A percentile compares a stretch with the other conserved stretches of the same genome.
These are phyloP conservation scores for Nissolia schottii DNA, from an alignment of 306 rosid species.

Conservation along the genomic window DNA sequence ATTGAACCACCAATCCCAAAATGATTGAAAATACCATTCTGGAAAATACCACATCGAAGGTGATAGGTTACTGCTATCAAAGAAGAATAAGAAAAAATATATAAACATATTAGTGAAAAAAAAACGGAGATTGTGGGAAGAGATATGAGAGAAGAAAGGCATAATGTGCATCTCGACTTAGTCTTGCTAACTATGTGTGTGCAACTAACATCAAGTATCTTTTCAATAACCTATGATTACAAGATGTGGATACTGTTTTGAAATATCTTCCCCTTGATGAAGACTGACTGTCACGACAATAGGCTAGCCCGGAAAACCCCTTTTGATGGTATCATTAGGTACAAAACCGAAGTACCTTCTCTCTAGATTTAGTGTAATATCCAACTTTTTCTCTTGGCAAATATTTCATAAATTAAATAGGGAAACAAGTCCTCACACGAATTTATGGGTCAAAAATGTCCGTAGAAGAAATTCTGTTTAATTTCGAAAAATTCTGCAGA, in stretches of 20 bases:
- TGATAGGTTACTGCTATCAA: conserved; percentile 1
- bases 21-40: not conserved
- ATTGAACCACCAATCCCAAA: not conserved
- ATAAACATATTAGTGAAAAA: not conserved
- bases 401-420: no score
- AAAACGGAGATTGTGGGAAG: not conserved
- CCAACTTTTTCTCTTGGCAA: no score
- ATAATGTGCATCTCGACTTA: not conserved
- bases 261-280: not conserved
- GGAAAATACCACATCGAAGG: conserved; percentile 21
- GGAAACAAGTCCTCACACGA: no score
- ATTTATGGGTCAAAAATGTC: no score
- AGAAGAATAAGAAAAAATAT: not conserved
- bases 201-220: no score
- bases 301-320: not conserved
- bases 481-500: no score
- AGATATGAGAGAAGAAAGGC: not conserved
- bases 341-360: no score
- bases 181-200: not conserved
- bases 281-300: no score
- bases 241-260: not conserved
- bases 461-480: no score
- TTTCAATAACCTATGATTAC: not conserved
- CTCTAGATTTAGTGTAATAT: no score
- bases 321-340: not conserved